Conservation (phyloP, 2,329 filamentous ascomycete species). For the Colletotrichum gloeosporioides region DNA sequence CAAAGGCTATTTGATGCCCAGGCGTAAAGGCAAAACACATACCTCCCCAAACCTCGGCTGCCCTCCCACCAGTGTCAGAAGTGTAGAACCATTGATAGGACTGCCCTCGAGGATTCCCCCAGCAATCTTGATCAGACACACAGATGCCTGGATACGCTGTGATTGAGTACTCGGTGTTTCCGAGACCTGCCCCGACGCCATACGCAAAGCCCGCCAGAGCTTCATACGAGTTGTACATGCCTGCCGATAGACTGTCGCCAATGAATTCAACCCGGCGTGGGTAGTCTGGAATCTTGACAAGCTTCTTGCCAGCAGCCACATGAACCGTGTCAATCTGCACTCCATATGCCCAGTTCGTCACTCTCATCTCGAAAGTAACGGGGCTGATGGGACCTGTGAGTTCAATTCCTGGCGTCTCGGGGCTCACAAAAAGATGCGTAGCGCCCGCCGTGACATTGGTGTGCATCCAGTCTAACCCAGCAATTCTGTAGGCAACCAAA, state of each 20-base stretch:
- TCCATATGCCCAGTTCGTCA: constrained; percentile 66
- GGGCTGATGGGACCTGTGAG: constrained; percentile 46
- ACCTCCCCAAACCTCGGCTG: constrained; percentile 47
- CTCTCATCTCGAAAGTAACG: constrained; percentile 60
- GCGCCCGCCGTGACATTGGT: constrained; percentile 62
- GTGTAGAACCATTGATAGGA: constrained; percentile 64
- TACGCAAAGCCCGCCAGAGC: constrained; percentile 62
- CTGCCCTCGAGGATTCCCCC: constrained; percentile 54
- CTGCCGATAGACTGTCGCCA: constrained; percentile 55
- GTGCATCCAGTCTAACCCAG: constrained; percentile 64
- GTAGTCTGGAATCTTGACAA: constrained; percentile 47
- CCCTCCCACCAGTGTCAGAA: constrained; percentile 56
- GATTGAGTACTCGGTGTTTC: constrained; percentile 62
- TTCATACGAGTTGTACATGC: constrained; percentile 65
- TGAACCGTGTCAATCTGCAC: constrained; percentile 61
- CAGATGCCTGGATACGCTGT: constrained; percentile 66
- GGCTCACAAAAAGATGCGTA: constrained; percentile 60
- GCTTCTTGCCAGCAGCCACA: constrained; percentile 44
- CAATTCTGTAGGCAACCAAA: constrained; percentile 63
- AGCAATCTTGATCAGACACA: constrained; percentile 60
- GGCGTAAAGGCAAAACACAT: constrained; percentile 26
- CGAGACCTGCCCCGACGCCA: constrained; percentile 59
- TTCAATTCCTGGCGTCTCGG: constrained; percentile 48
- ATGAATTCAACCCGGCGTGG: constrained; percentile 47
- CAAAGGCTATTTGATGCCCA: background rate